A percentile compares a stretch with the other conserved stretches of the same genome.
Evolutionary conservation across 257 asterid genomes (phyloP).

Genomic region (Ajuga chamaepitys): DNA sequence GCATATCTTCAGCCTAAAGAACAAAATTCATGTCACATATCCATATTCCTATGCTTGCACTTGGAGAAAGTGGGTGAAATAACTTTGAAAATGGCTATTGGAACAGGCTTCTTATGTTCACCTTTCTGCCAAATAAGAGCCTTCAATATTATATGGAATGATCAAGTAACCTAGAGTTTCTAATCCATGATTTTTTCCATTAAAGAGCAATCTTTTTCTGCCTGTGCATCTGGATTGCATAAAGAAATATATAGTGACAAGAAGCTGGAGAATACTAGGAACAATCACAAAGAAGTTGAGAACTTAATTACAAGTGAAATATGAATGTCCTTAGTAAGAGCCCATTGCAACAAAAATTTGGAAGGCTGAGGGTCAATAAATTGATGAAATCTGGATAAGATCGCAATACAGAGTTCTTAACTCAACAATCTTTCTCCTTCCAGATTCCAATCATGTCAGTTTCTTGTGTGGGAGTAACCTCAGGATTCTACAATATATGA

Average conservation of each 20-base stretch:
- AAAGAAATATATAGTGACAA: neutral
- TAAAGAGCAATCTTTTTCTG: neutral
- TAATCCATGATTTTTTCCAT: neutral
- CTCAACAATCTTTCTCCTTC: neutral
- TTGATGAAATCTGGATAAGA: neutral
- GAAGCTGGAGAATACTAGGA: neutral
- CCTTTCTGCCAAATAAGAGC: neutral
- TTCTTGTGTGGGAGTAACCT: neutral
- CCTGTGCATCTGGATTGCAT: neutral
- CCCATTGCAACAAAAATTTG: neutral
- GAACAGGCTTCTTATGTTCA: neutral
- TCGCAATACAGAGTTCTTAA: neutral
- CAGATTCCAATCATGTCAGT: neutral
- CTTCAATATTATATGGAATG: neutral
- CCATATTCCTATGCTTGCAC: neutral
- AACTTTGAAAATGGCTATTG: neutral
- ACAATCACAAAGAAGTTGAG: neutral
- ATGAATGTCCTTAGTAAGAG: neutral
- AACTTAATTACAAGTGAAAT: neutral
- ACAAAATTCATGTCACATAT: neutral
- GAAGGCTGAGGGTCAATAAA: neutral
- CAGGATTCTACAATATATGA: neutral
- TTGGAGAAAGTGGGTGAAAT: neutral
- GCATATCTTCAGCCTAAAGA: slow-evolving; percentile 2
- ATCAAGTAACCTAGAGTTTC: neutral